Conservation (phyloP, 2,329 filamentous ascomycete genomes). For the Mycosphaerella sp. region DNA sequence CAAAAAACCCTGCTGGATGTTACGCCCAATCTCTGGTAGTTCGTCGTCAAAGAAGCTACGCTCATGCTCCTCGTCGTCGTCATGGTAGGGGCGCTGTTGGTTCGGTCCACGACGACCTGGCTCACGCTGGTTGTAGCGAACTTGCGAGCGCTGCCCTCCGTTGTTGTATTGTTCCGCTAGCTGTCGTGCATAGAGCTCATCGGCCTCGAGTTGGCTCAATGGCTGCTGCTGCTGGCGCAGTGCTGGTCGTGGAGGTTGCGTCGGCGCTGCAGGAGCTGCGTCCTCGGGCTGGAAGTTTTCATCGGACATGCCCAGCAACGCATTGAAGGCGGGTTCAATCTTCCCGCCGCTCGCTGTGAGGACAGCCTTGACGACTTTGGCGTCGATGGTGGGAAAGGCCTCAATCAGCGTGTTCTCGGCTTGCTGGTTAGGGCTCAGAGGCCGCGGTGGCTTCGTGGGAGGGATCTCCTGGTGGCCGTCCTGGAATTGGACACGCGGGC, state of each 20-base stretch:
- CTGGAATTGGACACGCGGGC: constrained; percentile 43
- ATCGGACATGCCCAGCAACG: constrained; percentile 64
- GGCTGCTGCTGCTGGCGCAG: constrained; percentile 58
- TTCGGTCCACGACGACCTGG: constrained; percentile 32
- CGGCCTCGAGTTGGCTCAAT: constrained; percentile 76
- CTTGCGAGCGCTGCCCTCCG: constrained; percentile 25
- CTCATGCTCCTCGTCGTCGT: constrained; percentile 56
- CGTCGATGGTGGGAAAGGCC: constrained; percentile 82
- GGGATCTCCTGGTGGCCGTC: constrained; percentile 46
- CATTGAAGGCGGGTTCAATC: constrained; percentile 92
- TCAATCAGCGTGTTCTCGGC: constrained; percentile 85
- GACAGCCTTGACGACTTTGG: constrained; percentile 76
- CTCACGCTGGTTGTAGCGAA: constrained; percentile 33
- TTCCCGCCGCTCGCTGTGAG: constrained; percentile 77
- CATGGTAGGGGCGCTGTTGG: constrained; percentile 45
- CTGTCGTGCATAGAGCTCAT: constrained; percentile 86
- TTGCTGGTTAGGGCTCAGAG: constrained; percentile 72
- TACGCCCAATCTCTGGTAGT: constrained; percentile 84
- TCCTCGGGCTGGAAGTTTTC: constrained; percentile 46
- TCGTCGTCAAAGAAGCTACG: constrained; percentile 95
- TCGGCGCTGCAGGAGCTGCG: constrained; percentile 46
- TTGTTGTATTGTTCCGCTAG: constrained; percentile 78
- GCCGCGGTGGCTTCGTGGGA: constrained; percentile 79
- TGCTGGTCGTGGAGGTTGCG: constrained; percentile 67
- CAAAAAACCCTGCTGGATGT: constrained; percentile 86